Percentiles rank a stretch among this genome's conserved stretches.
Conservation (phyloP, 192 early-diverging fungal genomes). For the Entrophospora sp. region DNA sequence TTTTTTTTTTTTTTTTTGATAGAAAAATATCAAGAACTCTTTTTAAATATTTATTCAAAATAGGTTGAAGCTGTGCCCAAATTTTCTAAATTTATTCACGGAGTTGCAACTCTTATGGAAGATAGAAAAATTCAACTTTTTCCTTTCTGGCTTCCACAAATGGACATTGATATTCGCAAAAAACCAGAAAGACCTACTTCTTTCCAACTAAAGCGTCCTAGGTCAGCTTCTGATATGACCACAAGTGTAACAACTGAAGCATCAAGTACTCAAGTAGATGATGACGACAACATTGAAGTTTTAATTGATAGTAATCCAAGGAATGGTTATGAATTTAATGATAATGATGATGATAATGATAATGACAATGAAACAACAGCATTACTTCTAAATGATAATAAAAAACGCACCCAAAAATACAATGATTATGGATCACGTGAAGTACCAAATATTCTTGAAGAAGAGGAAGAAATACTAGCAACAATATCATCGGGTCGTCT, state of each 20-base stretch:
- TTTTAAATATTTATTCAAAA: no score
- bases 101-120: conserved; percentile 77
- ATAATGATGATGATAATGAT: conserved; percentile 24
- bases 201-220: conserved; percentile 42
- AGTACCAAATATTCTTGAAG: conserved; percentile 18
- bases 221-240: conserved; percentile 26
- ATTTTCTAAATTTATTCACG: conserved; percentile 98
- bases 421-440: conserved; percentile 24
- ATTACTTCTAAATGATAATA: no score
- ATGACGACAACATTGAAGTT: conserved; percentile 22
- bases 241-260: conserved; percentile 25
- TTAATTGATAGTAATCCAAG: conserved; percentile 21
- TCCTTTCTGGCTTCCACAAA: conserved; percentile 93
- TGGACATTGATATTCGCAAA: conserved; percentile 89
- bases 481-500: conserved; percentile 18
- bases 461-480: conserved; percentile 17
- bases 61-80: conserved; percentile 88
- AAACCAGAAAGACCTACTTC: conserved; percentile 52
- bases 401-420: no score
- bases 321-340: conserved; percentile 15
- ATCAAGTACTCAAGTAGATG: conserved; percentile 20
- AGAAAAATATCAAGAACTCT: not conserved
- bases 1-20: not conserved
- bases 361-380: no score
- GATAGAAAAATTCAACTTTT: conserved; percentile 64